These are phyloP conservation scores for Naumovozyma dairenensis DNA, from an alignment of 805 yeast species.

Conservation along the genomic window DNA sequence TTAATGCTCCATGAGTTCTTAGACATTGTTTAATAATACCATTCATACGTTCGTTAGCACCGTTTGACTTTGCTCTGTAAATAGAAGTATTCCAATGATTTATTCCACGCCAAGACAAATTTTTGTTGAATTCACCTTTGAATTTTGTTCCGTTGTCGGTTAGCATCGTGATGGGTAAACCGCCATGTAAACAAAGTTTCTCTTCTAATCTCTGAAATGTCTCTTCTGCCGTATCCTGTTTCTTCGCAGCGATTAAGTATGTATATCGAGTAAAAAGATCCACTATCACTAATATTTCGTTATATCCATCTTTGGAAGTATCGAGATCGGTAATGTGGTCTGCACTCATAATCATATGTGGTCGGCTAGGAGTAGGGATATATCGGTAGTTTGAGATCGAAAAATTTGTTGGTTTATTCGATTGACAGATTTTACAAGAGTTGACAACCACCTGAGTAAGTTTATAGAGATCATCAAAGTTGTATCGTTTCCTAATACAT, in stretches of 20 bases:
- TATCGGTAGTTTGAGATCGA: neutral
- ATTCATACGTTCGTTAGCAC: neutral
- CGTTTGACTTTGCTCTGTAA: neutral
- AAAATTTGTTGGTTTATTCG: neutral
- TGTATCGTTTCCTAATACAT: too few relatives aligned
- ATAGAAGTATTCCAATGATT: neutral
- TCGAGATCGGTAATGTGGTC: neutral
- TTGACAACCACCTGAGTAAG: neutral
- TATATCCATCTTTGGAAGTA: neutral
- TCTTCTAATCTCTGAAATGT: neutral
- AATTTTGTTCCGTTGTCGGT: neutral
- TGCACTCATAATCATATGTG: slow-evolving; percentile 1
- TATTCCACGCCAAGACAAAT: neutral
- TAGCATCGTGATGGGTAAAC: neutral
- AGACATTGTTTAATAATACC: neutral
- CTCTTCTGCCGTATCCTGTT: neutral
- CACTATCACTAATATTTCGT: neutral
- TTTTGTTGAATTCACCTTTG: neutral
- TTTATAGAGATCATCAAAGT: neutral
- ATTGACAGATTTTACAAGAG: neutral
- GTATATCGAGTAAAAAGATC: neutral
- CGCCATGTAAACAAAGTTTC: neutral
- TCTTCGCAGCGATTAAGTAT: neutral
- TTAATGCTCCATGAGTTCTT: neutral
- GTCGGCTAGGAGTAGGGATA: neutral